Conservation (phyloP, 768 basidiomycete species). For the Pleurotus eryngii region DNA sequence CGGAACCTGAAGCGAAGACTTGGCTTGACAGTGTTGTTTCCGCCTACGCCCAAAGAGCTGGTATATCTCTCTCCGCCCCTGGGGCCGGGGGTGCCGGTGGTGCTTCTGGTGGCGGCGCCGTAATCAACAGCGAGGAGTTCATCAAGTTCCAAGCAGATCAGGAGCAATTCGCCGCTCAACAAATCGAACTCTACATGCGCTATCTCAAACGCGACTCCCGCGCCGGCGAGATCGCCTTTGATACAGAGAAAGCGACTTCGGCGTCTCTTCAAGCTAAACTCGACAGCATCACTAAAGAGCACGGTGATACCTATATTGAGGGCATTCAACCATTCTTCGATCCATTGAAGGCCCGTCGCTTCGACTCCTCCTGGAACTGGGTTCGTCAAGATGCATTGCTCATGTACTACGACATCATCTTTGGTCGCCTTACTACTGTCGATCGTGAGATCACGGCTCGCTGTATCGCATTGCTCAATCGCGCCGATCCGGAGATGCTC, state of each 20-base stretch:
- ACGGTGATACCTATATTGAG: constrained; percentile 90
- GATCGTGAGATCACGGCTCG: constrained; percentile 96
- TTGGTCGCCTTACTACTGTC: constrained; percentile 89
- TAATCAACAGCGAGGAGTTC: constrained; percentile 98
- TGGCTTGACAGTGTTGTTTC: constrained; percentile 89
- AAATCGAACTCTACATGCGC: constrained; percentile 95
- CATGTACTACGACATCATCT: constrained; percentile 99
- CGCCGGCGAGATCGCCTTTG: constrained; percentile 85
- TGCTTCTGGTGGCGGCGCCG: constrained; percentile 70
- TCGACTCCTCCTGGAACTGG: constrained; percentile 99
- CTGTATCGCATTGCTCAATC: constrained; percentile 96
- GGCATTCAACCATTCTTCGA: constrained; percentile 96
- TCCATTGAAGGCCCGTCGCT: constrained; percentile 92
- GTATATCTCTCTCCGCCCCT: constrained; percentile 76
- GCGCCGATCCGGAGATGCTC: constrained; percentile 88
- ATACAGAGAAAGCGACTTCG: constrained; percentile 77
- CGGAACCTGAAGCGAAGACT: constrained; percentile 88
- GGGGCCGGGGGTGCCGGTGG: constrained; percentile 59
- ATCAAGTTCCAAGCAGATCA: constrained; percentile 94
- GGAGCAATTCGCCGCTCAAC: constrained; percentile 86
- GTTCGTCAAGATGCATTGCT: constrained; percentile 93
- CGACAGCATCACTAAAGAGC: constrained; percentile 86
- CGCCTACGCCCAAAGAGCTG: constrained; percentile 83
- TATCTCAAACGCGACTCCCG: constrained; percentile 93
- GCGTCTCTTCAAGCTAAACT: constrained; percentile 77